Percentiles rank a stretch among this genome's conserved stretches.
Conservation (phyloP, 2,329 filamentous ascomycete genomes). For the Acrocalymma vagum region DNA sequence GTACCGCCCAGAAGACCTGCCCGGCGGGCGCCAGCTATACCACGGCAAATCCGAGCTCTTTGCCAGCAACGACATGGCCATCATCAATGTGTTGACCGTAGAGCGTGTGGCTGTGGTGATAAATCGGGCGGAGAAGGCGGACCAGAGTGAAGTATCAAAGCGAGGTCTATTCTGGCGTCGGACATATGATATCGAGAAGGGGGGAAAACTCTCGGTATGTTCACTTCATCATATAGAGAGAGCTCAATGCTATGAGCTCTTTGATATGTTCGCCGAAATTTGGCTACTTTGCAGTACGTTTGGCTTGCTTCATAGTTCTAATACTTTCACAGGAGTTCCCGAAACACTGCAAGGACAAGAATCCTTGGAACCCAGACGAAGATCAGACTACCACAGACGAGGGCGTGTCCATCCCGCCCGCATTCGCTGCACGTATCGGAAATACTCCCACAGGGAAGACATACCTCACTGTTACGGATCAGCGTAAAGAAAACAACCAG, state of each 20-base stretch:
- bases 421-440: constrained; percentile 17
- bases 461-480: constrained; percentile 27
- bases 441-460: constrained; percentile 7
- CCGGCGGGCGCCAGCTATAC: constrained; percentile 69
- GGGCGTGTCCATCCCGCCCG: constrained; percentile 1
- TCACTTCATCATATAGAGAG: too few species aligned
- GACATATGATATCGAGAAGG: constrained; percentile 39
- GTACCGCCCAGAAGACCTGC: constrained; percentile 77
- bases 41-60: constrained; percentile 74
- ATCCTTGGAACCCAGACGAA: constrained; percentile 53
- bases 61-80: constrained; percentile 77
- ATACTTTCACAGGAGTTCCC: constrained; percentile 35
- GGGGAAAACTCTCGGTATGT: constrained; percentile 43
- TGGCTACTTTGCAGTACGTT: too few species aligned
- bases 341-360: constrained; percentile 49
- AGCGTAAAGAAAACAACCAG: constrained; percentile 12
- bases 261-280: too few species aligned
- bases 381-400: constrained; percentile 1
- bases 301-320: too few species aligned
- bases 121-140: constrained; percentile 74
- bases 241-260: too few species aligned
- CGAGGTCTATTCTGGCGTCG: constrained; percentile 52
- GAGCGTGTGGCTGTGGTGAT: constrained; percentile 68
- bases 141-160: constrained; percentile 65
- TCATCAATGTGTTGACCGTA: constrained; percentile 76